These are phyloP conservation scores for Zanthoxylum bungeanum DNA, from an alignment of 345 rosid genomes.

Conservation along the genomic window DNA sequence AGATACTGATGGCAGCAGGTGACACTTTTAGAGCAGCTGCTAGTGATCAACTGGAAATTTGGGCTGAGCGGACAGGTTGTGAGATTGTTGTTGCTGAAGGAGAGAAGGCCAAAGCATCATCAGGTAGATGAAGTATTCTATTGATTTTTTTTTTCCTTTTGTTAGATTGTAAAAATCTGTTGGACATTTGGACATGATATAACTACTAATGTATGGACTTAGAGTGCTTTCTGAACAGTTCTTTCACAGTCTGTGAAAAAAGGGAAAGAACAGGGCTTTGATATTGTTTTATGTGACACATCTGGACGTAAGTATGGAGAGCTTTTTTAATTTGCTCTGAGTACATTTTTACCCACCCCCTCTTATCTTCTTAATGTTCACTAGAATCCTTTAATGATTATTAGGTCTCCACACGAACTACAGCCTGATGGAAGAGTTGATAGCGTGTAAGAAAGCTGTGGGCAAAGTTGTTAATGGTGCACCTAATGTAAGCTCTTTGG, in stretches of 20 bases:
- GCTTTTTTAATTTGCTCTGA: slow-evolving; percentile 13
- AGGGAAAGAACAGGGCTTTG: slow-evolving; percentile 86
- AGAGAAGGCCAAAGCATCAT: slow-evolving; percentile 81
- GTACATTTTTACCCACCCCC: slow-evolving; percentile 12
- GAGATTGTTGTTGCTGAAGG: slow-evolving; percentile 78
- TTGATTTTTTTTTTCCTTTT: slow-evolving; percentile 4
- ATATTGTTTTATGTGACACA: slow-evolving; percentile 86
- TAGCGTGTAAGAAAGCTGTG: slow-evolving; percentile 85
- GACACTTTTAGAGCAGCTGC: slow-evolving; percentile 99
- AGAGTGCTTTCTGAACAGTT: slow-evolving; percentile 71
- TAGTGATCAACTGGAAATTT: slow-evolving; percentile 91
- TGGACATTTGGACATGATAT: slow-evolving; percentile 9
- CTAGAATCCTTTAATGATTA: slow-evolving; percentile 14
- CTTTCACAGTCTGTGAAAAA: slow-evolving; percentile 87
- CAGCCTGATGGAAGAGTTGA: slow-evolving; percentile 93
- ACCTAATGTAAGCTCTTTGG: slow-evolving; percentile 58
- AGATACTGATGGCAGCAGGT: slow-evolving; percentile 96
- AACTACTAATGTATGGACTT: slow-evolving; percentile 35
- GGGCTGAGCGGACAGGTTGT: slow-evolving; percentile 95
- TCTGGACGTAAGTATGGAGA: slow-evolving; percentile 79
- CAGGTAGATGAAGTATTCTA: slow-evolving; percentile 45
- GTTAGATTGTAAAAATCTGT: neutral
- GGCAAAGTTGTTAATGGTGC: slow-evolving; percentile 78
- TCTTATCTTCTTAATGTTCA: slow-evolving; percentile 16
- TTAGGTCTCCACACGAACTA: slow-evolving; percentile 95